These are phyloP conservation scores for Linaria vulgaris DNA, from an alignment of 257 asterid genomes.

Conservation along the genomic window DNA sequence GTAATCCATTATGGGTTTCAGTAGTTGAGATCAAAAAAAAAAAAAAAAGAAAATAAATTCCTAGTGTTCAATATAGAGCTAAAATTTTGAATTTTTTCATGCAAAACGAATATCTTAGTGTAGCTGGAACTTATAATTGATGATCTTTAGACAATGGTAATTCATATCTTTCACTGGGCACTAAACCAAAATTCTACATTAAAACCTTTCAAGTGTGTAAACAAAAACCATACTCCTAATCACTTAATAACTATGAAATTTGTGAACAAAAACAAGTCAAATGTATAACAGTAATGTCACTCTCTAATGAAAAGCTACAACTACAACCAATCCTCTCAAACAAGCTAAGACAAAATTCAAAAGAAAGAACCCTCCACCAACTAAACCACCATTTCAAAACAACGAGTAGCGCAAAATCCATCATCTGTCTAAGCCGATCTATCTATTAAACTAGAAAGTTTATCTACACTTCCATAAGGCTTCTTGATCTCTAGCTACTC, in stretches of 20 bases:
- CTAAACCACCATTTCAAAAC: neutral
- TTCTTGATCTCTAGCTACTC: neutral
- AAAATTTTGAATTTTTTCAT: too few relatives aligned
- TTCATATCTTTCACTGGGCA: neutral
- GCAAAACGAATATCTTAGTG: too few relatives aligned
- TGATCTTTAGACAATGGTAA: too few relatives aligned
- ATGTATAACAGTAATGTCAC: neutral
- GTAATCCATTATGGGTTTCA: too few relatives aligned
- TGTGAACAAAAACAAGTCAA: neutral
- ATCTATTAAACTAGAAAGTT: slow-evolving; percentile 1
- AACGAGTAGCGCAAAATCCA: neutral
- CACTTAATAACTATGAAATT: neutral
- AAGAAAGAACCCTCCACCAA: neutral
- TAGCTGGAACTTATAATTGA: too few relatives aligned
- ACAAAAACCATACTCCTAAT: neutral
- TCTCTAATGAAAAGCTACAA: neutral
- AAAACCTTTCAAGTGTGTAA: neutral
- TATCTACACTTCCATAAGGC: slow-evolving; percentile 29
- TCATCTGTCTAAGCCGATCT: neutral
- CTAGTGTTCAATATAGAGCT: too few relatives aligned
- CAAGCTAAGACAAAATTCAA: neutral
- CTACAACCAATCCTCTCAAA: neutral
- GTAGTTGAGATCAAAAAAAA: too few relatives aligned
- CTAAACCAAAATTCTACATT: neutral
- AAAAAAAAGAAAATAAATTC: too few relatives aligned